Evolutionary conservation across 257 asterid genomes (phyloP), one percentile per base, ranked within the genome.

Genomic region (Verbena officinalis): DNA sequence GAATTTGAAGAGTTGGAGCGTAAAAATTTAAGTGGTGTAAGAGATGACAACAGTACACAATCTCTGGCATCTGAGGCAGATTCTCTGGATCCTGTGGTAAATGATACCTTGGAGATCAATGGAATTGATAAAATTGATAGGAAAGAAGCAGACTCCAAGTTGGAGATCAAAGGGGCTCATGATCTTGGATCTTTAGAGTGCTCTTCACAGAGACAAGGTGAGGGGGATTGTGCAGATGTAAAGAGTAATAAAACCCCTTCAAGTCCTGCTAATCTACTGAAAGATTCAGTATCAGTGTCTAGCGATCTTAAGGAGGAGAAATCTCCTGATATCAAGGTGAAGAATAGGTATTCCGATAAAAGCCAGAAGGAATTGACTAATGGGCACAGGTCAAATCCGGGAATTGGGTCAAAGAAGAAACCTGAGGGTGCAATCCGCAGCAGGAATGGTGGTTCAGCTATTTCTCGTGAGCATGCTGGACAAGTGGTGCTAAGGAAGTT

Each of bases 1-100:
- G 96, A 86, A 77, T 91, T 79, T 56, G 96, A 84, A 50, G 78
- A 70, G 65, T 75, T 83, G 57, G 91, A 86, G 72, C 63, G 21
- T 56, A 73, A 81, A 70, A 80, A 72, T 60, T 72, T 75, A 62
- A 78, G 74, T 70, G 69, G 70, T 62, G 64, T 64, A 21, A 73
- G 78, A 61, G 89, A 76, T 75, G 88, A 82, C 53, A 73, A 63
- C 21, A 52, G 72, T 53, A 63, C 75, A 59, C 74, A 65, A 45
- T 71, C 78, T 65, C 73, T 69, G 65, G 82, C 75, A 71, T 65
- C 78, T 19, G 84, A 75, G 72, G 61, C 62, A 5, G 73, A 52
- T 56, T 64, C 77, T 65, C 51, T 64, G 65, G 88, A 80, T 73
- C 78, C 67, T 36, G 66, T 45, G 59, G 80, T 46, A 45, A 79